phyloP scores from a whole-genome alignment of 2,329 filamentous ascomycete species.

The Colletotrichum coccodes region DNA sequence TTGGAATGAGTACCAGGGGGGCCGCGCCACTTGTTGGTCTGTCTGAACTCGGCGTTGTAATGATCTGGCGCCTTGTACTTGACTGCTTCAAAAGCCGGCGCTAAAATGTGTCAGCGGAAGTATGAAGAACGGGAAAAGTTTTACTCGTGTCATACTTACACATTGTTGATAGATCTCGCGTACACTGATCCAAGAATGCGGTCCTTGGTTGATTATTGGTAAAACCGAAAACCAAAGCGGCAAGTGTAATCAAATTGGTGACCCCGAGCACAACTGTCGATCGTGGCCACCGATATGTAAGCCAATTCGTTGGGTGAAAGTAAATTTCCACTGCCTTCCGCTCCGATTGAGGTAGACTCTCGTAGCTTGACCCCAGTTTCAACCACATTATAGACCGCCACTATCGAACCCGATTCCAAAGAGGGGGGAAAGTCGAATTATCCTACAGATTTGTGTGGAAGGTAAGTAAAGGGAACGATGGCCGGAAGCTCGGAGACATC shows the following conservation, averaged over 20 bases:
- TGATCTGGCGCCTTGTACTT: constrained; percentile 4
- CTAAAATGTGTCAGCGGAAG: neutral
- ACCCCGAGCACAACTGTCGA: neutral
- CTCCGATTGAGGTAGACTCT: constrained; percentile 8
- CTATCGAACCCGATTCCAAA: no score
- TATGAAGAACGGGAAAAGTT: no score
- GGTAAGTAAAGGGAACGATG: no score
- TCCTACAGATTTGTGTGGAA: no score
- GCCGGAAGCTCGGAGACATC: neutral
- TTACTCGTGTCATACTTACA: neutral
- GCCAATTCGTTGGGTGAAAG: neutral
- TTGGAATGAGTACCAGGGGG: constrained; percentile 21
- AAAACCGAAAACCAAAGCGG: neutral
- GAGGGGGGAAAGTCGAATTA: no score
- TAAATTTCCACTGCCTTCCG: neutral
- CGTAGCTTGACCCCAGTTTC: neutral
- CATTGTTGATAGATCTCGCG: neutral
- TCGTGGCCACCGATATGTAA: neutral
- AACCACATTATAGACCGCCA: constrained; percentile 13
- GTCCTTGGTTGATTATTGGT: neutral
- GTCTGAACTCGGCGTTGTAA: constrained; percentile 25
- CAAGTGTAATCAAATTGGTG: constrained; percentile 2
- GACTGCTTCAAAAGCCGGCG: constrained; percentile 17
- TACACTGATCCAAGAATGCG: neutral
- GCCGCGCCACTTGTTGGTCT: constrained; percentile 25